These are phyloP conservation scores for Purpureocillium lavendulum DNA, from an alignment of 2,329 filamentous ascomycete species.

Conservation along the genomic window DNA sequence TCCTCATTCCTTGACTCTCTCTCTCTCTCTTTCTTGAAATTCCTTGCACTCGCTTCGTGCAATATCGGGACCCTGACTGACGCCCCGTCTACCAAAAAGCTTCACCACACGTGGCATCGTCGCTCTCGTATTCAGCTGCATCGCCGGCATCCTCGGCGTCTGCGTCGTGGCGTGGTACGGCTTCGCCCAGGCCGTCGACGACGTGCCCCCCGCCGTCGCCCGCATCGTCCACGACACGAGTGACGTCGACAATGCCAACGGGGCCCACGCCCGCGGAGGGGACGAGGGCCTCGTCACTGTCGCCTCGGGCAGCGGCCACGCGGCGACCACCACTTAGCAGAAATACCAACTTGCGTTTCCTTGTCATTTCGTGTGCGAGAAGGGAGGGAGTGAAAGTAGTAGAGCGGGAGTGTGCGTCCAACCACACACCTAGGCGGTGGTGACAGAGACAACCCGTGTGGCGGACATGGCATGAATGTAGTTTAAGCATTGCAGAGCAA, in stretches of 20 bases:
- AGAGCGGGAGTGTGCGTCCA: no score
- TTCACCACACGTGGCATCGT: conserved; percentile 66
- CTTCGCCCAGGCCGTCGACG: conserved; percentile 10
- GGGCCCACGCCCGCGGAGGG: not conserved
- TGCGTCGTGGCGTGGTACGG: conserved; percentile 60
- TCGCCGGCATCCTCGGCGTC: conserved; percentile 62
- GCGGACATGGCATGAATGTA: no score
- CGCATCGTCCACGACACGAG: conserved; percentile 5
- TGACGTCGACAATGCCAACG: not conserved
- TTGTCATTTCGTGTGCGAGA: no score
- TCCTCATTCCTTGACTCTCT: not conserved
- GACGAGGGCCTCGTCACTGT: not conserved
- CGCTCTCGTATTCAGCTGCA: conserved; percentile 63
- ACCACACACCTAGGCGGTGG: no score
- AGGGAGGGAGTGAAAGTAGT: no score
- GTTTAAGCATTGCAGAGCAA: no score
- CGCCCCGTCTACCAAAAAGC: conserved; percentile 17
- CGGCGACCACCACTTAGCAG: not conserved
- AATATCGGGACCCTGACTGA: not conserved
- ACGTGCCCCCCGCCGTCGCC: conserved; percentile 4
- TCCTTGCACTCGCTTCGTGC: no score
- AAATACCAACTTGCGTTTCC: not conserved
- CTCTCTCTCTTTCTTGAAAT: not conserved
- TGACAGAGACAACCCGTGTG: no score
- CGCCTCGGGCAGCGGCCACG: not conserved